A percentile compares a stretch with the other conserved stretches of the same genome.
Conservation (phyloP, 2,329 filamentous ascomycete species). For the Leptographium procerum region DNA sequence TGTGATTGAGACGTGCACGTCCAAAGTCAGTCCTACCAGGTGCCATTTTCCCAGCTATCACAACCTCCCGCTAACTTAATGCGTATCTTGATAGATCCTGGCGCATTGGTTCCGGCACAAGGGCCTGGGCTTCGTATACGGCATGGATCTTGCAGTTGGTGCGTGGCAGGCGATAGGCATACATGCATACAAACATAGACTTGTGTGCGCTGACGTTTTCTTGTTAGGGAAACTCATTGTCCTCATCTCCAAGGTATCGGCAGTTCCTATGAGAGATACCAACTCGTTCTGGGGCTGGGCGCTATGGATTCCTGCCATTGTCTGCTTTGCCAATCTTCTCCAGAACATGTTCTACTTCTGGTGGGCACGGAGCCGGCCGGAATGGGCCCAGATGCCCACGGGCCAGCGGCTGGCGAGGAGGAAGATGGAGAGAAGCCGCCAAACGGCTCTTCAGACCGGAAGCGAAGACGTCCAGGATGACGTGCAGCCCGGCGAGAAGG, state of each 20-base stretch:
- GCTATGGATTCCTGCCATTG: constrained; percentile 15
- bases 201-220: not conserved
- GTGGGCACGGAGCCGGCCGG: constrained; percentile 14
- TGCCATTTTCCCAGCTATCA: too few relatives aligned
- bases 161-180: too few relatives aligned
- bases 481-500: not conserved
- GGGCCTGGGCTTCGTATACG: constrained; percentile 16
- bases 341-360: constrained; percentile 11
- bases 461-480: too few relatives aligned
- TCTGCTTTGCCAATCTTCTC: constrained; percentile 7
- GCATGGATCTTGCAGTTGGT: constrained; percentile 15
- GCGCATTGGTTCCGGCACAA: constrained; percentile 17
- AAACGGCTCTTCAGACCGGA: not conserved
- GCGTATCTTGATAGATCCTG: constrained; percentile 14
- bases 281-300: constrained; percentile 18
- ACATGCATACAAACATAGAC: too few relatives aligned
- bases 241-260: constrained; percentile 15
- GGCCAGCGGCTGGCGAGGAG: too few relatives aligned
- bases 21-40: constrained; percentile 11
- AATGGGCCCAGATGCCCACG: constrained; percentile 16
- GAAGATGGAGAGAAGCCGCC: not conserved
- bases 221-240: constrained; percentile 14
- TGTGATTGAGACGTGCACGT: constrained; percentile 17
- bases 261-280: constrained; percentile 17
- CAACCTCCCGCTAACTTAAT: not conserved